These are phyloP conservation scores for Kodamaea sp. DNA, from an alignment of 1,139 yeast species.

Conservation along the genomic window DNA sequence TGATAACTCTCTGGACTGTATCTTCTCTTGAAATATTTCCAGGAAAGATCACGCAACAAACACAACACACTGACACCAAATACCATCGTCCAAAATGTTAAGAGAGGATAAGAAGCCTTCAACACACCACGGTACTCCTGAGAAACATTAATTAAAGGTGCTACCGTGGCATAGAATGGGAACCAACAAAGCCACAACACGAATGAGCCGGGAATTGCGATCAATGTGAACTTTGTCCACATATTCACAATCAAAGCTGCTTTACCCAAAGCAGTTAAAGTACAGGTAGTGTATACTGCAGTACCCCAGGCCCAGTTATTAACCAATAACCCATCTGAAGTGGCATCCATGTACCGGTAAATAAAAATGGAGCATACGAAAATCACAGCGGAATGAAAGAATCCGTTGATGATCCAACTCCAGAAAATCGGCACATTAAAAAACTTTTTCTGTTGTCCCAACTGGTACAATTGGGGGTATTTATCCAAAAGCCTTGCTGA, in stretches of 20 bases:
- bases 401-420: slow-evolving; percentile 97
- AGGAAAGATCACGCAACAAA: slow-evolving; percentile 80
- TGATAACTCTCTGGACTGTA: slow-evolving; percentile 91
- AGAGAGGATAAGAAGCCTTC: slow-evolving; percentile 72
- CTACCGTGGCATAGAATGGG: slow-evolving; percentile 84
- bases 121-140: slow-evolving; percentile 82
- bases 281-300: slow-evolving; percentile 83
- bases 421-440: slow-evolving; percentile 91
- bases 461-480: slow-evolving; percentile 88
- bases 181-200: slow-evolving; percentile 79
- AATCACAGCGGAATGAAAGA: slow-evolving; percentile 86
- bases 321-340: slow-evolving; percentile 69
- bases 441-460: slow-evolving; percentile 86
- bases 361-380: slow-evolving; percentile 74
- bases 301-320: slow-evolving; percentile 98
- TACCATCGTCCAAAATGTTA: slow-evolving; percentile 82
- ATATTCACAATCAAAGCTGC: slow-evolving; percentile 89
- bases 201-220: slow-evolving; percentile 96
- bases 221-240: slow-evolving; percentile 91
- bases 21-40: slow-evolving; percentile 94
- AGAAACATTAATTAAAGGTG: slow-evolving; percentile 83
- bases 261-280: slow-evolving; percentile 87
- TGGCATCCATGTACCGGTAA: slow-evolving; percentile 65
- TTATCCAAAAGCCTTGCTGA: slow-evolving; percentile 85
- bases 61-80: slow-evolving; percentile 78